A percentile compares a stretch with the other conserved stretches of the same genome.
Conservation (phyloP, 169 alveolate genomes). For the Plasmodium gonderi region DNA sequence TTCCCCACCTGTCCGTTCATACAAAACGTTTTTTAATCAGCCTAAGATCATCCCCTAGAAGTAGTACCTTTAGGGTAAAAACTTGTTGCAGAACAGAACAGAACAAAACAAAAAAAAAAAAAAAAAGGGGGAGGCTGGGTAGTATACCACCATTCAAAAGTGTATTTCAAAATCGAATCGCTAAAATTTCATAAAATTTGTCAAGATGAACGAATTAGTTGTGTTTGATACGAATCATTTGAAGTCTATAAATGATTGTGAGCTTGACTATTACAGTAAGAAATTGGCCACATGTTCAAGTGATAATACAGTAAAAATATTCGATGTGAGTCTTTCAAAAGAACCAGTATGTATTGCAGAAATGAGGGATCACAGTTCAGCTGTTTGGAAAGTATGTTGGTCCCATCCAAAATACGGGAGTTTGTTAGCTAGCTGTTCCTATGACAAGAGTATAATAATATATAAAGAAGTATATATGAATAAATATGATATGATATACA, state of each 20-base stretch:
- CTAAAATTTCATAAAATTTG: not conserved
- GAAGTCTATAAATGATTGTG: constrained; percentile 84
- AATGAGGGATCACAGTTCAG: constrained; percentile 86
- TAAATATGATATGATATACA: constrained; percentile 82
- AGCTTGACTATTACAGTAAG: constrained; percentile 89
- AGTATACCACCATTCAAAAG: no score
- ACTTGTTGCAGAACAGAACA: no score
- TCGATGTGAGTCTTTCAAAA: constrained; percentile 81
- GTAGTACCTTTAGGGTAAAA: no score
- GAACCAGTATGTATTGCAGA: constrained; percentile 77
- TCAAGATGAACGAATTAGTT: constrained; percentile 77
- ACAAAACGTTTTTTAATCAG: no score
- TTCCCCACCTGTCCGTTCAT: no score
- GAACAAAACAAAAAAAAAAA: no score
- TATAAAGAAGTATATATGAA: constrained; percentile 85
- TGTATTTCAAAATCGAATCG: no score
- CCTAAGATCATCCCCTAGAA: no score
- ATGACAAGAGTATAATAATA: constrained; percentile 88
- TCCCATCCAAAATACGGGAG: constrained; percentile 93
- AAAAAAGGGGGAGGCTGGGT: no score
- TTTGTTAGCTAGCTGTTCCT: constrained; percentile 90
- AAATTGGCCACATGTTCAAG: constrained; percentile 89
- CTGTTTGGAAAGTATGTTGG: constrained; percentile 91
- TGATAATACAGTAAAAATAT: constrained; percentile 85
- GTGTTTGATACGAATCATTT: constrained; percentile 81